These are phyloP conservation scores for Rhododendron kiyosumense DNA, from an alignment of 148 eudicot species.

Conservation along the genomic window DNA sequence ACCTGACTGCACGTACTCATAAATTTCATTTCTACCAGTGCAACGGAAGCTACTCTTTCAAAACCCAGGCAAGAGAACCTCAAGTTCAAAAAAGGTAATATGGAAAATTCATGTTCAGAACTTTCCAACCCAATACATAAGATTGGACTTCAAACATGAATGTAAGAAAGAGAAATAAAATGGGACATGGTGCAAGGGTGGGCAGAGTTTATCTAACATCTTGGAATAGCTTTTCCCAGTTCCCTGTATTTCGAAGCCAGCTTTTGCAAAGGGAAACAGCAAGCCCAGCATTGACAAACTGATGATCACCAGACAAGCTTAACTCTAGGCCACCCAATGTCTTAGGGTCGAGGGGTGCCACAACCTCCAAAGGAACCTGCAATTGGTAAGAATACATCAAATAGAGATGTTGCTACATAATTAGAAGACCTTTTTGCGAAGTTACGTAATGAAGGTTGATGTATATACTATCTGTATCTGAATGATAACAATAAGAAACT, in stretches of 20 bases:
- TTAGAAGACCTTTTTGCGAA: neutral
- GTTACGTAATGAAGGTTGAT: neutral
- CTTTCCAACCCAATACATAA: neutral
- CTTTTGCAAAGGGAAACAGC: slow-evolving; percentile 78
- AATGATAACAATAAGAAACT: neutral
- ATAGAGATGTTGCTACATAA: neutral
- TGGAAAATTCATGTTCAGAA: neutral
- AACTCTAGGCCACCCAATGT: slow-evolving; percentile 43
- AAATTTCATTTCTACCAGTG: neutral
- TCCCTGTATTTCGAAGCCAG: slow-evolving; percentile 62
- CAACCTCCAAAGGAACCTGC: slow-evolving; percentile 69
- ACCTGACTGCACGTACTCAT: neutral
- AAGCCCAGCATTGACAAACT: slow-evolving; percentile 66
- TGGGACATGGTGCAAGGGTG: slow-evolving; percentile 6
- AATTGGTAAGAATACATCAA: slow-evolving; percentile 13
- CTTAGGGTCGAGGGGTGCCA: slow-evolving; percentile 43
- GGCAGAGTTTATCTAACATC: slow-evolving; percentile 33
- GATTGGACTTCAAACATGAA: neutral
- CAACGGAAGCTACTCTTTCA: neutral
- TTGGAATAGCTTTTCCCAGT: slow-evolving; percentile 40
- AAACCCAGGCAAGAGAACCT: neutral
- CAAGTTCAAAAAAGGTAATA: neutral
- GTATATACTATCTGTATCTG: neutral
- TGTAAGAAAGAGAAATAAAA: neutral
- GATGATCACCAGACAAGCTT: slow-evolving; percentile 80